Percentiles rank a stretch among this genome's conserved stretches.
phyloP scores from a whole-genome alignment of 202 grass and related monocot genomes.

The Cymbopogon flexuosus region DNA sequence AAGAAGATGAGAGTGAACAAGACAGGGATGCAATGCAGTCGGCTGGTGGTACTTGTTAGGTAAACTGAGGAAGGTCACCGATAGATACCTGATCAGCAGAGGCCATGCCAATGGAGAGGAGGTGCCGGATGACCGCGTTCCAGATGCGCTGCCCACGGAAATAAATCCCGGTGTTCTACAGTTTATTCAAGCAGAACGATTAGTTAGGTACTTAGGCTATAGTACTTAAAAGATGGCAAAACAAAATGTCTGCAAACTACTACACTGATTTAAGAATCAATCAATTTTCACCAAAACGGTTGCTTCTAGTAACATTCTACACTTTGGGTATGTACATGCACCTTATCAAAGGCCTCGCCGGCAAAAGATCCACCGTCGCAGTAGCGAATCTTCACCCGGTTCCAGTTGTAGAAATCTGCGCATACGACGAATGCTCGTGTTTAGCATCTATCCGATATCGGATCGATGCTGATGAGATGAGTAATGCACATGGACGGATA shows the following conservation, averaged over 20 bases:
- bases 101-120: slow-evolving; percentile 72
- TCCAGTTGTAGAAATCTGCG: slow-evolving; percentile 89
- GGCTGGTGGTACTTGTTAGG: too few species aligned
- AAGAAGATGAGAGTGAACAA: not conserved
- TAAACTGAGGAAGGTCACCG: not conserved
- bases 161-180: slow-evolving; percentile 32
- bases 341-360: slow-evolving; percentile 45
- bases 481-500: not conserved
- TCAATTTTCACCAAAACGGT: too few species aligned
- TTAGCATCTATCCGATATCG: not conserved
- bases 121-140: slow-evolving; percentile 52
- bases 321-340: not conserved
- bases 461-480: too few species aligned
- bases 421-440: too few species aligned
- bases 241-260: not conserved
- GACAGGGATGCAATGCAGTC: not conserved
- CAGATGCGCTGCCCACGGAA: slow-evolving; percentile 84
- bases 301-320: too few species aligned
- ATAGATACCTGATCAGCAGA: slow-evolving; percentile 31
- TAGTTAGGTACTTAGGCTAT: not conserved
- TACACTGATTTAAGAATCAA: not conserved
- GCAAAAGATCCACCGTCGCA: slow-evolving; percentile 55
- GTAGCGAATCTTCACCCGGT: slow-evolving; percentile 58
- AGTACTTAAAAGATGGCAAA: not conserved
- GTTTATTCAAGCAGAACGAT: not conserved